Conservation (phyloP, 352 stramenopile genomes). For the Phytophthora meadii region DNA sequence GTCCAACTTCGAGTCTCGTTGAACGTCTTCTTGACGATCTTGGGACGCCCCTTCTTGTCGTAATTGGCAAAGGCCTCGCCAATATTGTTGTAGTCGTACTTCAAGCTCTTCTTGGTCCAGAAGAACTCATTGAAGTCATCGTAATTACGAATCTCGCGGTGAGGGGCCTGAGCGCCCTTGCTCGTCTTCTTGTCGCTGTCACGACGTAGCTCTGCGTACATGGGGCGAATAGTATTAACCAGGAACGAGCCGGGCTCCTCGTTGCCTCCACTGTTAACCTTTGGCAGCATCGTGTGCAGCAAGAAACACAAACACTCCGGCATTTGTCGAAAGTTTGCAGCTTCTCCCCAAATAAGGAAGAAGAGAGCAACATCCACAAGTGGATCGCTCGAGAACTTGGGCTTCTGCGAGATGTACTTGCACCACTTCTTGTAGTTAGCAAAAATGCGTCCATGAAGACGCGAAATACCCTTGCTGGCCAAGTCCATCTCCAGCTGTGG, state of each 20-base stretch:
- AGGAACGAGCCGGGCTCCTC: conserved; percentile 74
- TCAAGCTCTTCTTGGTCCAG: conserved; percentile 84
- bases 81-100: conserved; percentile 75
- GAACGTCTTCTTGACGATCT: conserved; percentile 86
- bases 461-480: conserved; percentile 64
- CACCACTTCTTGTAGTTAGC: conserved; percentile 90
- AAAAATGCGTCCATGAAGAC: conserved; percentile 75
- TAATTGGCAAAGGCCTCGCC: conserved; percentile 67
- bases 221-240: conserved; percentile 70
- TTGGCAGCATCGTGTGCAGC: conserved; percentile 77
- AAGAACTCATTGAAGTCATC: conserved; percentile 92
- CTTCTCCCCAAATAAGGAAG: conserved; percentile 88
- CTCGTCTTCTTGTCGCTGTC: conserved; percentile 89
- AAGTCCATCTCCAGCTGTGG: conserved; percentile 77
- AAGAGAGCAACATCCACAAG: conserved; percentile 82
- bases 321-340: conserved; percentile 84
- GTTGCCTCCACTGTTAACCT: conserved; percentile 53
- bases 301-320: conserved; percentile 84
- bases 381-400: conserved; percentile 75
- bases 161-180: conserved; percentile 68
- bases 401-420: conserved; percentile 83
- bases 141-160: conserved; percentile 86
- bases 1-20: conserved; percentile 79
- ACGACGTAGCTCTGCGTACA: conserved; percentile 71
- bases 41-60: conserved; percentile 83